phyloP scores from a whole-genome alignment of 331 rosid species.

The Malus hybrid region DNA sequence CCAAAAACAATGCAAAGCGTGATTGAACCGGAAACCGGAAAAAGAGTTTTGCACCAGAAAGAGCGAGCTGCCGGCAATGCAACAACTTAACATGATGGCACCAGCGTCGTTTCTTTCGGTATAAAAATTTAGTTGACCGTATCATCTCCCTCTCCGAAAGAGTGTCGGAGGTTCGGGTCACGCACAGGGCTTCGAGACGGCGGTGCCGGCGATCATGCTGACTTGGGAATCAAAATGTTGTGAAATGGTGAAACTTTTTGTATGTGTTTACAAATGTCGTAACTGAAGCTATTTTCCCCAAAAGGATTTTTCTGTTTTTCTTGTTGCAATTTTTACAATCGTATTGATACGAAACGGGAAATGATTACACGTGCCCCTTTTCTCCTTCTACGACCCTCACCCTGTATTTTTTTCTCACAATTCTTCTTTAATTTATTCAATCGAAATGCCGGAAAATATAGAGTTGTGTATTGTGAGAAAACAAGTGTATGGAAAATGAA shows the following conservation, averaged over 20 bases:
- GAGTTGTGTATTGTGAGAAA: too few species aligned
- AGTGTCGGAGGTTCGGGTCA: neutral
- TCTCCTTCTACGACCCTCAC: neutral
- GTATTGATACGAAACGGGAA: neutral
- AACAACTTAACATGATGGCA: neutral
- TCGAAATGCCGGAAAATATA: too few species aligned
- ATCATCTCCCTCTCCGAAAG: neutral
- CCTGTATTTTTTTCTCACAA: too few species aligned
- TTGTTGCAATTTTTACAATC: neutral
- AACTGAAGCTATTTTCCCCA: neutral
- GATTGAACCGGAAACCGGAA: conserved; percentile 15
- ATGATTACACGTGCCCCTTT: neutral
- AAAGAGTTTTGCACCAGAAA: conserved; percentile 3
- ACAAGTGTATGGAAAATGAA: too few species aligned
- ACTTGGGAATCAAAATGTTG: too few species aligned
- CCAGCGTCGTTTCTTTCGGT: neutral
- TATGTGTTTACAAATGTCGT: neutral
- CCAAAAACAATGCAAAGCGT: conserved; percentile 24
- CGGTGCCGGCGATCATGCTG: neutral
- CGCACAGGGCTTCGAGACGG: neutral
- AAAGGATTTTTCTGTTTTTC: neutral
- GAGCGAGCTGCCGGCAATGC: conserved; percentile 1
- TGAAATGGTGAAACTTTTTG: too few species aligned
- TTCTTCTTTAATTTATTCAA: too few species aligned
- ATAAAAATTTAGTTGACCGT: neutral